Percentiles rank a stretch among this genome's conserved stretches.
Evolutionary conservation across 495 filamentous ascomycete genomes (phyloP).

Genomic region (Trichoderma asperelloides): DNA sequence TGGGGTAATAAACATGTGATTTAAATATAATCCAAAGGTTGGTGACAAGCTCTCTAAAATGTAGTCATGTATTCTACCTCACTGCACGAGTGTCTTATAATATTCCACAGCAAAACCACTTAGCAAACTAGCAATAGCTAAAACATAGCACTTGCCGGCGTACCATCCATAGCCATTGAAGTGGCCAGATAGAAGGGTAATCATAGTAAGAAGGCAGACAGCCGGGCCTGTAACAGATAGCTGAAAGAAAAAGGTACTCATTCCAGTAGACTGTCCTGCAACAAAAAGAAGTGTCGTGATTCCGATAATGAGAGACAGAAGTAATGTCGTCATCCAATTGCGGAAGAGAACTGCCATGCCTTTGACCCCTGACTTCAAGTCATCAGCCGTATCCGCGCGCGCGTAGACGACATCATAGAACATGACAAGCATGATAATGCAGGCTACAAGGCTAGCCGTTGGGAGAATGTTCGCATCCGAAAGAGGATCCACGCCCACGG

Average conservation of each 20-base stretch:
- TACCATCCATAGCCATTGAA: neutral
- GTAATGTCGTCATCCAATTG: neutral
- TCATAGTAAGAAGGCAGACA: neutral
- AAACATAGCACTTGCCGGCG: constrained; percentile 2
- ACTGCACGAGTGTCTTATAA: neutral
- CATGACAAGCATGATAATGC: constrained; percentile 19
- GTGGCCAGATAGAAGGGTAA: neutral
- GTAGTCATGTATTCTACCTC: neutral
- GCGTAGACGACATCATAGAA: constrained; percentile 27
- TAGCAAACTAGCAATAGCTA: neutral
- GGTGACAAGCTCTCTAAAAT: no score
- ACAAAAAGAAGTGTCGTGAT: neutral
- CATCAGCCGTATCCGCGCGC: constrained; percentile 21
- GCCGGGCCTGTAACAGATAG: neutral
- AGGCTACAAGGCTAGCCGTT: constrained; percentile 11
- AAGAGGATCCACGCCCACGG: constrained; percentile 10
- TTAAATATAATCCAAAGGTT: no score
- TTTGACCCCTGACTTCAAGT: constrained; percentile 22
- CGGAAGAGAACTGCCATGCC: constrained; percentile 9
- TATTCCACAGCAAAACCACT: neutral
- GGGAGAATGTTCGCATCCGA: neutral
- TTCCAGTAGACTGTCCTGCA: neutral
- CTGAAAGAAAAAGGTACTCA: neutral
- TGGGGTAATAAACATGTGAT: no score
- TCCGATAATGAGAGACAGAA: neutral